phyloP scores from a whole-genome alignment of 805 yeast genomes.

The Candida boidinii region DNA sequence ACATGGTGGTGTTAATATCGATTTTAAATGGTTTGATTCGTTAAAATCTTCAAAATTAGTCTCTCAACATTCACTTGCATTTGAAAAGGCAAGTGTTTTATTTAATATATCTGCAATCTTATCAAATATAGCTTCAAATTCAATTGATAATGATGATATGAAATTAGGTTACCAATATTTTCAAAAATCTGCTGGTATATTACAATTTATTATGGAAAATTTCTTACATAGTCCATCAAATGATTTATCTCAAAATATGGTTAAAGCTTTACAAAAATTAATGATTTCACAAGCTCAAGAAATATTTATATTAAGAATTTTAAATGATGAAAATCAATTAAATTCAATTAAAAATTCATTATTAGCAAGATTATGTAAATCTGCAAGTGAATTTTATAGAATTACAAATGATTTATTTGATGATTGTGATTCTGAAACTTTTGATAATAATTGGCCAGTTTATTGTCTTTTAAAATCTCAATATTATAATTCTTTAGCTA shows the following conservation, averaged over 20 bases:
- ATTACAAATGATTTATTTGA: slow-evolving; percentile 39
- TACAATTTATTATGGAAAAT: slow-evolving; percentile 62
- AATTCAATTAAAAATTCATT: slow-evolving; percentile 50
- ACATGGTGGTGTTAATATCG: slow-evolving; percentile 39
- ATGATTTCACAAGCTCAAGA: slow-evolving; percentile 90
- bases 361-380: slow-evolving; percentile 64
- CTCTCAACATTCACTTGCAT: slow-evolving; percentile 74
- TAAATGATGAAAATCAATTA: slow-evolving; percentile 37
- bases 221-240: slow-evolving; percentile 83
- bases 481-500: slow-evolving; percentile 52
- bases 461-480: slow-evolving; percentile 41
- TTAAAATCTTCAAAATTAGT: slow-evolving; percentile 38
- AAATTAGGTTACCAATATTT: slow-evolving; percentile 54
- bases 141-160: slow-evolving; percentile 30
- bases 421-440: slow-evolving; percentile 15
- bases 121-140: slow-evolving; percentile 38
- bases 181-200: slow-evolving; percentile 76
- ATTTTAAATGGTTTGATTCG: slow-evolving; percentile 79
- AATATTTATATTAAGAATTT: slow-evolving; percentile 56
- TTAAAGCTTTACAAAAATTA: slow-evolving; percentile 52
- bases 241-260: slow-evolving; percentile 65
- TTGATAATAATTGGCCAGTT: slow-evolving; percentile 39
- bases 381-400: slow-evolving; percentile 49
- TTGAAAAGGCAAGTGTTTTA: slow-evolving; percentile 79
- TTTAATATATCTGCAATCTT: slow-evolving; percentile 69